Evolutionary conservation across 441 rosid genomes (phyloP).

Genomic region (Syzygium syzygioides): DNA sequence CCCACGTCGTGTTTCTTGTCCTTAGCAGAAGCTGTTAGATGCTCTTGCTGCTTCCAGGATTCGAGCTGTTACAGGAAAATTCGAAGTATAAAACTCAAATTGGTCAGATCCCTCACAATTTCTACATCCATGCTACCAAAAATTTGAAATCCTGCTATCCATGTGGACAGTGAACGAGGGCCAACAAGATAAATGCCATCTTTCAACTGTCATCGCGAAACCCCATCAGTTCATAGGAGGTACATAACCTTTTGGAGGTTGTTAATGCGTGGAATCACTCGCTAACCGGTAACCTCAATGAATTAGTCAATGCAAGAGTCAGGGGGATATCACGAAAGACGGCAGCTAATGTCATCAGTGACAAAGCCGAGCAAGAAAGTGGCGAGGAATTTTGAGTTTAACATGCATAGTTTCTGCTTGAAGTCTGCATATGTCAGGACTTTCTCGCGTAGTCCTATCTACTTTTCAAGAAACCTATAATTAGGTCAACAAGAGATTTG

Average conservation of each 20-base stretch:
- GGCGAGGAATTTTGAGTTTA: neutral
- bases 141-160: neutral
- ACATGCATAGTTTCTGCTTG: neutral
- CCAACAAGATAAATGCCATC: neutral
- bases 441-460: neutral
- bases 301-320: neutral
- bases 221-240: neutral
- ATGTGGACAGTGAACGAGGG: neutral
- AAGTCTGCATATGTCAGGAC: neutral
- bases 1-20: too few relatives aligned
- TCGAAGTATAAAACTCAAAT: neutral
- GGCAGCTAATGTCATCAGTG: neutral
- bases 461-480: neutral
- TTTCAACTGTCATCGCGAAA: neutral
- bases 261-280: neutral
- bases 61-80: neutral
- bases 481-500: neutral
- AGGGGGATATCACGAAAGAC: neutral
- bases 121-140: neutral
- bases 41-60: neutral
- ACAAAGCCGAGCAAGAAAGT: neutral
- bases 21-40: neutral
- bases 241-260: neutral
- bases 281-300: neutral
- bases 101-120: neutral